Base-by-base conservation (phyloP, 1,284 basidiomycete genomes). In the Exobasidium cylindrosporum region DNA sequence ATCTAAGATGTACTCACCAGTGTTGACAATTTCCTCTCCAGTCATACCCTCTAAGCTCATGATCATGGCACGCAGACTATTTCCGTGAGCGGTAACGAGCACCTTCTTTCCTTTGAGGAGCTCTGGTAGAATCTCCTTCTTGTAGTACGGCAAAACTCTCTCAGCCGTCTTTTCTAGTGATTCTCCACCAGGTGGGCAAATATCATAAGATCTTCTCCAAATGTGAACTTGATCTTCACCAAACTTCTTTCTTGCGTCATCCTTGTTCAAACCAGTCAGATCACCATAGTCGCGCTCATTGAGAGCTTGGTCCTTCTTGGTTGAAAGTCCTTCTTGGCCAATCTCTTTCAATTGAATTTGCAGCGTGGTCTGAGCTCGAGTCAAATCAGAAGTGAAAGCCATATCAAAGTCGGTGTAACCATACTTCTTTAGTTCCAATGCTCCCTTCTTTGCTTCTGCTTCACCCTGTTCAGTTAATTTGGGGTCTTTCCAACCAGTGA, bases 181-280 rank as follows among this genome's bases (percentile, higher is more conserved):
- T 70, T 83, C 82, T 49, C 81, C 82, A 4, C 79, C 79, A 26
- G 82, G 82, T 30, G 82, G 82, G 23, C 78, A 79, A 26, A 82
- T 72, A 64, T 83, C 81, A 66, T 74, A 81, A 40, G 72, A 74
- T 49, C 78, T 68, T 30, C 79, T 65, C 79, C 79, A 80, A 58
- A 81, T 81, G 76, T 81, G 81, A 29, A 83, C 81, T 70, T 82
- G 82, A 32, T 83, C 81, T 61, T 82, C 82, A 45, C 82, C 82
- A 65, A 72, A 83, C 73, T 82, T 82, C 66, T 79, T 76, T 47
- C 82, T 69, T 29, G 82, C 82, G 44, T 79, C 78, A 61, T 82
- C 81, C 76, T 82, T 82, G 80, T 82, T 82, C 54, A 82, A 72
- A 30, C 81, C 81, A 31, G 79, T 78, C 24, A 82, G 68, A 61